A percentile compares a stretch with the other conserved stretches of the same genome.
Evolutionary conservation across 371 early-diverging fungal genomes (phyloP).

Genomic region (Mortierella sp.): DNA sequence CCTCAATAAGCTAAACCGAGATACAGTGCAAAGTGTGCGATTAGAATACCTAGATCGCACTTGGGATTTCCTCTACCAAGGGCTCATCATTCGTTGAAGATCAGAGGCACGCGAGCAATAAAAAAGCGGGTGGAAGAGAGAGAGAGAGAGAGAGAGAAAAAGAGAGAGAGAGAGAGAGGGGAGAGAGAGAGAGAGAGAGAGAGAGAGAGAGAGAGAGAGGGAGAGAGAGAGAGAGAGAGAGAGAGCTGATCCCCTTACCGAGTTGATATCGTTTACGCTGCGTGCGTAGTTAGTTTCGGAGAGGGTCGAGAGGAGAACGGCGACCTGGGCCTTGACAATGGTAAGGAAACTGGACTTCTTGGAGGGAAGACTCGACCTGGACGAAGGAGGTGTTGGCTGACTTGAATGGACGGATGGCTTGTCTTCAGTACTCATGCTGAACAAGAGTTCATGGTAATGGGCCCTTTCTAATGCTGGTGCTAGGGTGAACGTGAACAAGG

Average conservation of each 20-base stretch:
- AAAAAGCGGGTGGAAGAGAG: slow-evolving; percentile 1
- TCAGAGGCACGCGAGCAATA: too few relatives aligned
- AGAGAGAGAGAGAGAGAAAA: slow-evolving; percentile 3
- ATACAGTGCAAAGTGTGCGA: too few relatives aligned
- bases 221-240: background rate
- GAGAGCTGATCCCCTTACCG: slow-evolving; percentile 50
- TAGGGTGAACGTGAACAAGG: too few relatives aligned
- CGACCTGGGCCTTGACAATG: slow-evolving; percentile 73
- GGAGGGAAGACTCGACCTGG: slow-evolving; percentile 52
- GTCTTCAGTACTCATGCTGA: slow-evolving; percentile 53
- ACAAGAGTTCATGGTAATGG: slow-evolving; percentile 3
- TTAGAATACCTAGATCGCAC: too few relatives aligned
- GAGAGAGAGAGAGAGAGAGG: background rate
- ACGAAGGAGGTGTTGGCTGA: slow-evolving; percentile 50
- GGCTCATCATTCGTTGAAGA: too few relatives aligned
- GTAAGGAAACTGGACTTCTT: slow-evolving; percentile 61
- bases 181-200: background rate
- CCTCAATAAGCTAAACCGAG: slow-evolving; percentile 59
- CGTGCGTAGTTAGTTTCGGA: slow-evolving; percentile 57
- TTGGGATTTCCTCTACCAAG: too few relatives aligned
- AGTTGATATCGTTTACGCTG: slow-evolving; percentile 56
- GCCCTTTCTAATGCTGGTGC: too few relatives aligned
- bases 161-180: background rate
- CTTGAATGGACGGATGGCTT: slow-evolving; percentile 34
- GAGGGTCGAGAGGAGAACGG: slow-evolving; percentile 63